Evolutionary conservation across 2,329 filamentous ascomycete species (phyloP).

Genomic region (Colletotrichum sp.): DNA sequence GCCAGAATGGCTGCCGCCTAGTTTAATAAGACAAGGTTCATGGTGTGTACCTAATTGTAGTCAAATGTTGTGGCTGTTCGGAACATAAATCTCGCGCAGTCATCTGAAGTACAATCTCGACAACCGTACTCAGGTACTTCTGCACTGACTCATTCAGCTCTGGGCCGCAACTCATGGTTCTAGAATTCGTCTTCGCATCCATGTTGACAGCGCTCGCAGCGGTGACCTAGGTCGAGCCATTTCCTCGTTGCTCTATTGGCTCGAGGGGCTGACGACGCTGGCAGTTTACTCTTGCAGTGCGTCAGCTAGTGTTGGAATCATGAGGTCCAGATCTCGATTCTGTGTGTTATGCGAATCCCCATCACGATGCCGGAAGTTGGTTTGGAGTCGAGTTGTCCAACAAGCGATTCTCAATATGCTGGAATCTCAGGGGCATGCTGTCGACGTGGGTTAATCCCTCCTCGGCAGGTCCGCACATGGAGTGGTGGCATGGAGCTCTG

Average conservation of each 20-base stretch:
- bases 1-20: rapidly evolving
- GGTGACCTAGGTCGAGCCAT: not conserved
- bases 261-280: not conserved
- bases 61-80: not conserved
- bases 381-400: not conserved
- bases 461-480: not conserved
- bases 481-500: not conserved
- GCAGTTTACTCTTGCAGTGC: not conserved
- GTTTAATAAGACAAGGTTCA: not conserved
- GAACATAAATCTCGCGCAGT: not conserved
- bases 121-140: not conserved
- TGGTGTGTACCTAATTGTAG: not conserved
- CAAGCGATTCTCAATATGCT: not conserved
- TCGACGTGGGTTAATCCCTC: not conserved
- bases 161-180: not conserved
- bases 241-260: not conserved
- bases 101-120: not conserved
- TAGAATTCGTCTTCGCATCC: not conserved
- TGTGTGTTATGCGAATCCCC: not conserved
- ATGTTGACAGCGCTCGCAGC: not conserved
- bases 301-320: not conserved
- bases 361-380: not conserved
- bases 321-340: not conserved
- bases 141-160: not conserved
- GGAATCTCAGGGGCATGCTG: not conserved